phyloP scores from a whole-genome alignment of 768 basidiomycete genomes.

The Mycena rosella region DNA sequence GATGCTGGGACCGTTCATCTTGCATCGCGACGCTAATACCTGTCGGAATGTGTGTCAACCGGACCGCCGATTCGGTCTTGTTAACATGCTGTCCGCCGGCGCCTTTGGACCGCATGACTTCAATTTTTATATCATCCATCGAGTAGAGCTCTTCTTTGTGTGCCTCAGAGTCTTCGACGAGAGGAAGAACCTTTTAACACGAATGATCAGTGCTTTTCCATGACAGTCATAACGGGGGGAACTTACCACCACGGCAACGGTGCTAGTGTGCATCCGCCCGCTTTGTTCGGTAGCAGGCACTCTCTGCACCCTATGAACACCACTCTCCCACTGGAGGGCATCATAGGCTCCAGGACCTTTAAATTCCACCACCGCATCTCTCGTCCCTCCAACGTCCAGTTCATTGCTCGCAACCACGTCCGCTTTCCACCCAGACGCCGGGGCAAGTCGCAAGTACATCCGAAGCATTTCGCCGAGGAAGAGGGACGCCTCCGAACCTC shows the following conservation, averaged over 20 bases:
- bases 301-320: slow-evolving; percentile 95
- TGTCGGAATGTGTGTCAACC: slow-evolving; percentile 92
- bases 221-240: slow-evolving; percentile 33
- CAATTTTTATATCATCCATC: slow-evolving; percentile 89
- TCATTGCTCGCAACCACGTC: slow-evolving; percentile 70
- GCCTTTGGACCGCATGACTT: slow-evolving; percentile 97
- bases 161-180: slow-evolving; percentile 74
- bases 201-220: neutral
- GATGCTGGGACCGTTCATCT: slow-evolving; percentile 96
- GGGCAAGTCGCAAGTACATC: slow-evolving; percentile 84
- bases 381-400: slow-evolving; percentile 73
- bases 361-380: slow-evolving; percentile 85
- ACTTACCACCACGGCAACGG: slow-evolving; percentile 85
- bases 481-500: slow-evolving; percentile 88
- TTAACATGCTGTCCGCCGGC: slow-evolving; percentile 99
- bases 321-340: slow-evolving; percentile 88
- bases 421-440: slow-evolving; percentile 70
- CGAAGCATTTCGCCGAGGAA: slow-evolving; percentile 83
- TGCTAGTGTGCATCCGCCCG: slow-evolving; percentile 93
- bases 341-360: slow-evolving; percentile 86
- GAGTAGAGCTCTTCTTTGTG: slow-evolving; percentile 75
- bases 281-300: slow-evolving; percentile 92
- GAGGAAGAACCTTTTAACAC: slow-evolving; percentile 85
- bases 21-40: slow-evolving; percentile 98
- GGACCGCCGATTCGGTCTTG: slow-evolving; percentile 97